phyloP scores from a whole-genome alignment of 2,329 filamentous ascomycete species.

The Ophiocordyceps unilateralis region DNA sequence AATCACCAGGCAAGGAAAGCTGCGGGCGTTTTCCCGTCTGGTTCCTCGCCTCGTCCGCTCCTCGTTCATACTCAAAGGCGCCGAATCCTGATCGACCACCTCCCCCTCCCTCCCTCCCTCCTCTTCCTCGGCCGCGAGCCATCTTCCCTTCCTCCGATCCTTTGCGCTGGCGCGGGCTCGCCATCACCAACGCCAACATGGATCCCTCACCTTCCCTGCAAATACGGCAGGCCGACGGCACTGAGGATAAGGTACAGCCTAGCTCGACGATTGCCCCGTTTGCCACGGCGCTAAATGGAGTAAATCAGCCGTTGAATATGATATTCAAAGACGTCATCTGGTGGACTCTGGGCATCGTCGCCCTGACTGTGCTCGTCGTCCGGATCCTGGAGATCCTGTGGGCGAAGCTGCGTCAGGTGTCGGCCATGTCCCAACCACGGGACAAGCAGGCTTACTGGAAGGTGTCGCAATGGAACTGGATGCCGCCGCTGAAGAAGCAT shows the following conservation, averaged over 20 bases:
- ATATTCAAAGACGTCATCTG: conserved; percentile 39
- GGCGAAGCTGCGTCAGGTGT: conserved; percentile 40
- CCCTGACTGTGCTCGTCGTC: conserved; percentile 32
- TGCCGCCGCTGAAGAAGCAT: conserved; percentile 44
- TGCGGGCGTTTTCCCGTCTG: background rate
- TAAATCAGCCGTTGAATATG: conserved; percentile 40
- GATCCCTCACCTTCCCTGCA: conserved; percentile 16
- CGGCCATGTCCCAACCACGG: conserved; percentile 35
- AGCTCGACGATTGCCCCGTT: conserved; percentile 37
- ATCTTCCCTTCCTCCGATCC: background rate
- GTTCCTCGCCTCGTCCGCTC: background rate
- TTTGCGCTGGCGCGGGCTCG: conserved; percentile 6
- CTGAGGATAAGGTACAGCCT: conserved; percentile 14
- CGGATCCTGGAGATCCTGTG: conserved; percentile 35
- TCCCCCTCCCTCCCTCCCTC: background rate
- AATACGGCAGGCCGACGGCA: conserved; percentile 10
- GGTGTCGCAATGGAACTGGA: conserved; percentile 37
- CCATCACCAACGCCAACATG: conserved; percentile 11
- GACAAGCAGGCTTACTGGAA: conserved; percentile 43
- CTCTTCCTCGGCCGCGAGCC: background rate
- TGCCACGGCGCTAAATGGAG: conserved; percentile 38
- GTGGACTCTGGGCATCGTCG: conserved; percentile 42
- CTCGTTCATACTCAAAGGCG: background rate
- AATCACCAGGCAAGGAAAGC: background rate
- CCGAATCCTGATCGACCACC: background rate